These are phyloP conservation scores for Phytomonas sp. DNA, from an alignment of 208 protist genomes.

Conservation along the genomic window DNA sequence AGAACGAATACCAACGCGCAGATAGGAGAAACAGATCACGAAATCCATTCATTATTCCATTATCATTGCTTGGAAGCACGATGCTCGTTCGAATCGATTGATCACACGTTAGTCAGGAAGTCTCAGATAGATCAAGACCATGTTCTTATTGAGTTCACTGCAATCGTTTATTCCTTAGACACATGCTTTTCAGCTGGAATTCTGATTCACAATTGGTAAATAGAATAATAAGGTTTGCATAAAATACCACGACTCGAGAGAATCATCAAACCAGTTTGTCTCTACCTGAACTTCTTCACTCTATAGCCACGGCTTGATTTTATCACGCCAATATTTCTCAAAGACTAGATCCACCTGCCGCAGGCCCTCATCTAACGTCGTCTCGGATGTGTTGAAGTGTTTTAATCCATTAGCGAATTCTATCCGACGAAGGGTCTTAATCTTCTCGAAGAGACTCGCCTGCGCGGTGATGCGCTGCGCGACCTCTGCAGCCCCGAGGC, in stretches of 20 bases:
- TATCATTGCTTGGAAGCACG: not conserved
- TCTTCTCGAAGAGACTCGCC: constrained; percentile 18
- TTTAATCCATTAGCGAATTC: constrained; percentile 23
- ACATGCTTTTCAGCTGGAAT: not conserved
- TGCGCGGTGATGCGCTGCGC: constrained; percentile 40
- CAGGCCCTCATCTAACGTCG: constrained; percentile 36
- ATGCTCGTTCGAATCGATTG: not conserved
- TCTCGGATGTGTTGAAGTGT: constrained; percentile 51
- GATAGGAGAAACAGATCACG: not conserved
- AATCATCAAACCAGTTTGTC: not conserved
- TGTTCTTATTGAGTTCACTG: not conserved
- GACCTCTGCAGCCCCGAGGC: constrained; percentile 29
- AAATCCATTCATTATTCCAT: not conserved
- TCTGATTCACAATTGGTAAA: not conserved
- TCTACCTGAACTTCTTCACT: not conserved
- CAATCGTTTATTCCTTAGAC: not conserved
- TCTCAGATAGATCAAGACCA: not conserved
- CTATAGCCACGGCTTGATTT: constrained; percentile 15
- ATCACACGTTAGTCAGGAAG: not conserved
- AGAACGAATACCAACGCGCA: not conserved
- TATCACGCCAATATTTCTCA: constrained; percentile 38
- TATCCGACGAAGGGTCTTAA: constrained; percentile 19
- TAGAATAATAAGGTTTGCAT: not conserved
- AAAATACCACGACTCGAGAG: constrained; percentile 1
- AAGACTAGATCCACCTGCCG: constrained; percentile 29